Conservation (phyloP, 2,329 filamentous ascomycete species). For the Amauroascus niger region DNA sequence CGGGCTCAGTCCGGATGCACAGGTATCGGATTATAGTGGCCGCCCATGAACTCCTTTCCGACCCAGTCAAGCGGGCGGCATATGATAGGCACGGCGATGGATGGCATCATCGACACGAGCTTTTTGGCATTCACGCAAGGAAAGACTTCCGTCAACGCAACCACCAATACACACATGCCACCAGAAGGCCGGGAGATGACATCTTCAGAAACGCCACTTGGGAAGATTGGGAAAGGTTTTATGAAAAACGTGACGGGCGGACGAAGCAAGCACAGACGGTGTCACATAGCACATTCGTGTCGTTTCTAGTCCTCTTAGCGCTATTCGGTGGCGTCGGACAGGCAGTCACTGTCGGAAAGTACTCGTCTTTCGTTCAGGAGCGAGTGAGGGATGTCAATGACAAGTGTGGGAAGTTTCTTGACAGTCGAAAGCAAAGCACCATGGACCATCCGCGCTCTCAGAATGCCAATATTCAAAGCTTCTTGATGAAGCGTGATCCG, state of each 20-base stretch:
- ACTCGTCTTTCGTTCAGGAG: constrained; percentile 54
- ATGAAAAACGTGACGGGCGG: constrained; percentile 42
- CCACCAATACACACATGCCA: constrained; percentile 17
- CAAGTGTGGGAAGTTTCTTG: constrained; percentile 49
- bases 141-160: background rate
- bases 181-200: constrained; percentile 31
- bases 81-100: constrained; percentile 78
- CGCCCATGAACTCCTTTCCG: constrained; percentile 78
- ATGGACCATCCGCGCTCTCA: constrained; percentile 39
- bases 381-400: constrained; percentile 58
- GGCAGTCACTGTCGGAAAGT: constrained; percentile 56
- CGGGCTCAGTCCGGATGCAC: constrained; percentile 61
- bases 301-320: constrained; percentile 60
- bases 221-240: constrained; percentile 93
- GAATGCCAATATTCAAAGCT: constrained; percentile 63
- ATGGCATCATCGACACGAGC: constrained; percentile 49
- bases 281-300: constrained; percentile 68
- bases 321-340: constrained; percentile 63
- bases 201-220: constrained; percentile 75
- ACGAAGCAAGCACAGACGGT: constrained; percentile 34
- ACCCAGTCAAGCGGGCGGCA: constrained; percentile 63
- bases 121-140: constrained; percentile 17
- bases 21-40: constrained; percentile 82
- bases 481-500: constrained; percentile 63
- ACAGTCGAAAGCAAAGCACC: constrained; percentile 44